A percentile compares a stretch with the other conserved stretches of the same genome.
phyloP scores from a whole-genome alignment of 805 yeast genomes.

The Candida ponderosae region DNA sequence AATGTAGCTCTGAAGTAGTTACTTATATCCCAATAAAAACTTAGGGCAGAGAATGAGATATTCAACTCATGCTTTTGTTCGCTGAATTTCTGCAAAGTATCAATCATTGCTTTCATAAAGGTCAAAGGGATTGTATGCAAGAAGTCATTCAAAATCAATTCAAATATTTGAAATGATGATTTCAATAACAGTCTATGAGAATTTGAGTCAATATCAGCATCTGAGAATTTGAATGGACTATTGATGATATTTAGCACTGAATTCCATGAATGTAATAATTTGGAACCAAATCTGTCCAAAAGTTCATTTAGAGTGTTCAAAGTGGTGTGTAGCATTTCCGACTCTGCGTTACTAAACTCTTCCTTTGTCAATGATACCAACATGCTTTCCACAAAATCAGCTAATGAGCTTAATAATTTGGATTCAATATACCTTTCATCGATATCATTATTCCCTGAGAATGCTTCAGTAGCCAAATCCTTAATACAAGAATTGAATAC shows the following conservation, averaged over 20 bases:
- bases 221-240: constrained; percentile 46
- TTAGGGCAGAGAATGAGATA: constrained; percentile 83
- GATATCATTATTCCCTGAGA: background rate
- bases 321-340: constrained; percentile 56
- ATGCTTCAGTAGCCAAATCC: constrained; percentile 17
- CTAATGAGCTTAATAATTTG: constrained; percentile 41
- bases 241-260: constrained; percentile 51
- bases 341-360: constrained; percentile 45
- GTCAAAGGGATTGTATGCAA: constrained; percentile 59
- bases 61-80: constrained; percentile 68
- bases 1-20: constrained; percentile 47
- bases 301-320: constrained; percentile 61
- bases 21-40: constrained; percentile 88
- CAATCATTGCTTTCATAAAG: constrained; percentile 60
- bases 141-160: constrained; percentile 81
- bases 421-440: constrained; percentile 29
- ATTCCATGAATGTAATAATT: constrained; percentile 63
- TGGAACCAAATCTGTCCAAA: constrained; percentile 71
- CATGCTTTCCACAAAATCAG: constrained; percentile 34
- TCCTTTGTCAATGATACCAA: constrained; percentile 21
- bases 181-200: constrained; percentile 34
- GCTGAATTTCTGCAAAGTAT: constrained; percentile 65
- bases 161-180: constrained; percentile 75
- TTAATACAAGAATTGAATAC: constrained; percentile 45
- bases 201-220: constrained; percentile 14